Evolutionary conservation across 768 basidiomycete genomes (phyloP).

Genomic region (Hypholoma fasciculare): DNA sequence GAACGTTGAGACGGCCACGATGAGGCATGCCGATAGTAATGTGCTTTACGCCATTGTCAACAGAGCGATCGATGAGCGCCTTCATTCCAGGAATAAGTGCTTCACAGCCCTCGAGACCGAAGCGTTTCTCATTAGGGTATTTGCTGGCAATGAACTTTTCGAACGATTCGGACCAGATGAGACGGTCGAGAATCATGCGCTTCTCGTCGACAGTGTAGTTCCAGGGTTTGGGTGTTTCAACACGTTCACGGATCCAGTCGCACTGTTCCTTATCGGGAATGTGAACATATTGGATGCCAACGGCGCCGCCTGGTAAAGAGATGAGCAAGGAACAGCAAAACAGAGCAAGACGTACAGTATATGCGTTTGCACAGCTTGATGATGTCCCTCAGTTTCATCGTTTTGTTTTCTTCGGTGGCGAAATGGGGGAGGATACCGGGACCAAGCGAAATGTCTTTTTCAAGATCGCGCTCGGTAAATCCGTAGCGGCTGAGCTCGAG

Average conservation of each 20-base stretch:
- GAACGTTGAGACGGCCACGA: slow-evolving; percentile 96
- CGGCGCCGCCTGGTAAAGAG: slow-evolving; percentile 63
- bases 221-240: slow-evolving; percentile 96
- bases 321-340: neutral
- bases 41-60: slow-evolving; percentile 93
- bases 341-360: slow-evolving; percentile 69
- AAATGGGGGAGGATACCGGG: slow-evolving; percentile 97
- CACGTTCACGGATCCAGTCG: slow-evolving; percentile 97
- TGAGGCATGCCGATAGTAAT: slow-evolving; percentile 99
- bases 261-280: slow-evolving; percentile 99
- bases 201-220: slow-evolving; percentile 98
- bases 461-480: slow-evolving; percentile 91
- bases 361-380: slow-evolving; percentile 89
- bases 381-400: slow-evolving; percentile 90
- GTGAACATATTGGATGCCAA: slow-evolving; percentile 92
- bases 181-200: slow-evolving; percentile 97
- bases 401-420: slow-evolving; percentile 79
- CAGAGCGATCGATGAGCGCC: slow-evolving; percentile 97
- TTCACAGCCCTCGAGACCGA: slow-evolving; percentile 98
- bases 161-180: slow-evolving; percentile 99
- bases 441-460: slow-evolving; percentile 92
- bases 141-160: slow-evolving; percentile 99
- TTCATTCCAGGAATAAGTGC: slow-evolving; percentile 99
- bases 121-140: slow-evolving; percentile 99
- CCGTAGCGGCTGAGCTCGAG: slow-evolving; percentile 94